Conservation (phyloP, 228 moss, liverwort and hornwort species). For the Sphagnum magellanicum region DNA sequence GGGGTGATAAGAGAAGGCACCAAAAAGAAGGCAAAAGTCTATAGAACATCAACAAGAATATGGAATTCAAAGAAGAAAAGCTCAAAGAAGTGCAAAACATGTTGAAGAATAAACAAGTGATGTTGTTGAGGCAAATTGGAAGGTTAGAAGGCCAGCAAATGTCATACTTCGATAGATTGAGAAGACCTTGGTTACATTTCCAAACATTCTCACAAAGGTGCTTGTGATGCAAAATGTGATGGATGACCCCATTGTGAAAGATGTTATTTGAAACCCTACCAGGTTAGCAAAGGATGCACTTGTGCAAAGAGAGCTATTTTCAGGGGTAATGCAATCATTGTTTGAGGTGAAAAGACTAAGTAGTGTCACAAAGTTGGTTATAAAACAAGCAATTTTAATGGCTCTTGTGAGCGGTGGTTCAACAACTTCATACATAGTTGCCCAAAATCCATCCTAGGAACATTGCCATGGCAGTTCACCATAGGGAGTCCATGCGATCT, state of each 20-base stretch:
- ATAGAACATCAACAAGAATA: neutral
- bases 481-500: neutral
- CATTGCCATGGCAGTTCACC: neutral
- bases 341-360: neutral
- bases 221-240: no score
- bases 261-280: no score
- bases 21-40: neutral
- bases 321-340: neutral
- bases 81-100: neutral
- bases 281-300: no score
- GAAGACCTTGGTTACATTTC: neutral
- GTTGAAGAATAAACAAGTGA: neutral
- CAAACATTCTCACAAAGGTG: no score
- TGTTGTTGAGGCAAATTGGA: neutral
- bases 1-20: neutral
- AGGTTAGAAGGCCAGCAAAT: neutral
- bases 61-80: neutral
- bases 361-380: neutral
- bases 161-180: neutral
- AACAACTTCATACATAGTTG: neutral
- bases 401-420: neutral
- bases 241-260: no score
- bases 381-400: neutral
- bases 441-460: neutral
- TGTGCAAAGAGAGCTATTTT: no score